phyloP scores from a whole-genome alignment of 495 filamentous ascomycete genomes.

The Talaromyces trachyspermus region DNA sequence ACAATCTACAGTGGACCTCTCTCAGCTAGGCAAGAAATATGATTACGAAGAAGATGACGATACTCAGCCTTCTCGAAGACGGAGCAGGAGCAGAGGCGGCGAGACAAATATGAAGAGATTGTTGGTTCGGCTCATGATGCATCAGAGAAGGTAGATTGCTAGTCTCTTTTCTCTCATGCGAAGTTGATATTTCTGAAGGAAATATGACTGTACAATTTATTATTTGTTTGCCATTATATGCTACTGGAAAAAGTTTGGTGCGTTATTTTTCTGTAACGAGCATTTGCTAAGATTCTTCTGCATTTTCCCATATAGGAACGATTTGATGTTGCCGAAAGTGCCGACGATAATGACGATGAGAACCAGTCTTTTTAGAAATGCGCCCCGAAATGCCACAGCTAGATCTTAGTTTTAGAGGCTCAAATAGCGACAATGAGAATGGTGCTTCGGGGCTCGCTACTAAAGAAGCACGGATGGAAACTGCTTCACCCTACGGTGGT shows the following conservation, averaged over 20 bases:
- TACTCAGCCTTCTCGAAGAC: slow-evolving; percentile 27
- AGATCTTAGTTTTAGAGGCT: neutral
- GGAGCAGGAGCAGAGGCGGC: slow-evolving; percentile 34
- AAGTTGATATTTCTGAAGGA: slow-evolving; percentile 1
- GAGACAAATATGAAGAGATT: slow-evolving; percentile 32
- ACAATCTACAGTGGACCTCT: slow-evolving; percentile 3
- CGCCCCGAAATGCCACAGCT: slow-evolving; percentile 40
- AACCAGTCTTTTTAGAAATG: slow-evolving; percentile 43
- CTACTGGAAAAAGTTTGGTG: neutral
- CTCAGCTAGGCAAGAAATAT: slow-evolving; percentile 15
- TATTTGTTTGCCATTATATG: slow-evolving; percentile 6
- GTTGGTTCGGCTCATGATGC: slow-evolving; percentile 26
- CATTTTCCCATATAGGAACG: slow-evolving; percentile 34
- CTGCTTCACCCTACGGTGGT: neutral
- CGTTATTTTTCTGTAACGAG: slow-evolving; percentile 12
- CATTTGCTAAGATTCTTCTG: slow-evolving; percentile 32
- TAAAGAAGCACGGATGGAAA: slow-evolving; percentile 12
- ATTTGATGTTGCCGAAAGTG: slow-evolving; percentile 13
- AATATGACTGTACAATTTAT: slow-evolving; percentile 8
- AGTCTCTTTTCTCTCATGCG: slow-evolving; percentile 22
- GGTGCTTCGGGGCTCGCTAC: slow-evolving; percentile 33
- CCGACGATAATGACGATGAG: slow-evolving; percentile 20
- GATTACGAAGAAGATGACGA: slow-evolving; percentile 10
- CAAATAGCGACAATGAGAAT: slow-evolving; percentile 6
- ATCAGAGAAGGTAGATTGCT: slow-evolving; percentile 43